Evolutionary conservation across 345 rosid genomes (phyloP).

Genomic region (Rubroshorea leprosula): DNA sequence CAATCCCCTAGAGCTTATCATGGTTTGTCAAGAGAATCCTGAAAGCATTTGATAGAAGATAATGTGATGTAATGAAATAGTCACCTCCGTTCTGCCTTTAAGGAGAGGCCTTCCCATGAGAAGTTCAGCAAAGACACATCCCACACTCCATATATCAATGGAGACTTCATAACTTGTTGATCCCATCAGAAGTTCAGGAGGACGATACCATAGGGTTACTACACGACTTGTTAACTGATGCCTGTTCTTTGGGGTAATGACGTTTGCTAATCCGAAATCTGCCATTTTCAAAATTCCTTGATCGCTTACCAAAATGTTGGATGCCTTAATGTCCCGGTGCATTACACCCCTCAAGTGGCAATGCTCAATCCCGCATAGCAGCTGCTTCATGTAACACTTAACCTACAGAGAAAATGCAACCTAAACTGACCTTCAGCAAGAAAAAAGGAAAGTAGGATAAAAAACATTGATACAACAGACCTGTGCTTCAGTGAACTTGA

Average conservation of each 20-base stretch:
- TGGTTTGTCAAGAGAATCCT: too few species aligned
- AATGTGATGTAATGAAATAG: not conserved
- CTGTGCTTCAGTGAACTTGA: constrained; percentile 58
- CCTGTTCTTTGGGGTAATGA: constrained; percentile 38
- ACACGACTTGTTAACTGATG: constrained; percentile 69
- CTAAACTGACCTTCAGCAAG: constrained; percentile 8
- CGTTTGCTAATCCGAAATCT: constrained; percentile 73
- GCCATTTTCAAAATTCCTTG: constrained; percentile 61
- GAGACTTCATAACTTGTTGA: constrained; percentile 66
- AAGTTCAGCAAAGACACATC: constrained; percentile 71
- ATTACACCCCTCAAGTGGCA: constrained; percentile 64
- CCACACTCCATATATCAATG: constrained; percentile 73
- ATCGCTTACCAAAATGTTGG: constrained; percentile 69
- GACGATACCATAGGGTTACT: constrained; percentile 78
- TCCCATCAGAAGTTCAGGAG: constrained; percentile 83
- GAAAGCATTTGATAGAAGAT: too few species aligned
- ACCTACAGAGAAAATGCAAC: constrained; percentile 27
- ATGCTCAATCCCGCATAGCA: constrained; percentile 59
- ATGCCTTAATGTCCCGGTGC: constrained; percentile 69
- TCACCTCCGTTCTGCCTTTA: constrained; percentile 86
- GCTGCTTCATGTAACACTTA: constrained; percentile 79
- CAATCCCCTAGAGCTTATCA: too few species aligned
- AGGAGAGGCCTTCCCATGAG: constrained; percentile 58
- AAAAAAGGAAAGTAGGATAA: not conserved
- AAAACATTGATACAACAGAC: constrained; percentile 30